Evolutionary conservation across 164 flowering plant genomes (phyloP), one percentile per base, ranked within the genome.

Genomic region (Nymphaea colorata): DNA sequence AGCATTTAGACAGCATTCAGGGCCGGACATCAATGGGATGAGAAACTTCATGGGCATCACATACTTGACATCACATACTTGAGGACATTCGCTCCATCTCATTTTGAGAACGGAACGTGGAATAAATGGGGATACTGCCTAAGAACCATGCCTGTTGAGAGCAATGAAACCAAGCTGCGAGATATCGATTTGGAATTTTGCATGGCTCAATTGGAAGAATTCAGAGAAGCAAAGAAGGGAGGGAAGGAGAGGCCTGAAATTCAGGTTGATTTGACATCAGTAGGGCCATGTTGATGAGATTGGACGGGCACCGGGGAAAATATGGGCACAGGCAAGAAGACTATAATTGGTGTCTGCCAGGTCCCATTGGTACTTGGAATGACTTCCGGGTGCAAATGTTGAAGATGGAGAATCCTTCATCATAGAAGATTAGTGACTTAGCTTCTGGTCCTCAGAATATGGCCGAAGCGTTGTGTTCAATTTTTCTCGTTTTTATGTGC

Each of bases 71-170:
- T n/a, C n/a, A 72, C 79, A 5, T 67, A 77, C 71, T 72, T 89
- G 0, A 77, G 92, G 71, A 89, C 89, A 2, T 86, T 78, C 64
- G 72, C 93, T 3, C 96, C 89, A 92, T 0, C 86, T 0, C 92
- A 89, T 59, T 89, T 84, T 61, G 91, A 89, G 64, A 64, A 69
- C 66, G 95, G 91, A 14, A 4, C 65, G 42, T 89, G 93, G 96
- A 79, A 83, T 67, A 75, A 81, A 6, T 90, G 92, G 61, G 96
- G 96, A 61, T 71, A 82, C 41, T 91, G 96, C 62, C 69, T 75
- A 41, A 78, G 90, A 64, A 84, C 70, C 3, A 73, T 62, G 16
- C 97, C 93, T 0, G 82, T 77, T 57, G 42, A 5, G 70, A 73
- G 77, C 51, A 67, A 75, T 57, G 82, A 82, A 45, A 73, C 70